A percentile compares a stretch with the other conserved stretches of the same genome.
Evolutionary conservation across 2,329 filamentous ascomycete genomes (phyloP).

Genomic region (Aspergillus spinulosporus): DNA sequence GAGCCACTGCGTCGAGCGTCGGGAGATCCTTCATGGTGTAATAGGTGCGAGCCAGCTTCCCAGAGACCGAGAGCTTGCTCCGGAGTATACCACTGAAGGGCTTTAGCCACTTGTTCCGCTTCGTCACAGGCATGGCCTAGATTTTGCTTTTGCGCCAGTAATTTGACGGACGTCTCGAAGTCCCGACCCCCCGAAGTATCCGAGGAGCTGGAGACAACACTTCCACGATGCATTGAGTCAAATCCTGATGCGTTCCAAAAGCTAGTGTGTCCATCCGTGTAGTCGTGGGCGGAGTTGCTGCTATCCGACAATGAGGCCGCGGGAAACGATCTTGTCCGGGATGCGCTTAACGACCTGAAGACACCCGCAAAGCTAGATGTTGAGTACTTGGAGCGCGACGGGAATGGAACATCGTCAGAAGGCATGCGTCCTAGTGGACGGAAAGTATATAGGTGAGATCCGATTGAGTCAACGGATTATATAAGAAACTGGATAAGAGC

Average conservation of each 20-base stretch:
- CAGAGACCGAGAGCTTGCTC: constrained; percentile 44
- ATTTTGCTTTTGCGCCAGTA: constrained; percentile 37
- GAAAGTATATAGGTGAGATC: constrained; percentile 19
- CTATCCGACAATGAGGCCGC: constrained; percentile 36
- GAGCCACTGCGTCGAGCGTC: constrained; percentile 41
- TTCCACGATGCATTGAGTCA: constrained; percentile 46
- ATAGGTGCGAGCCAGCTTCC: constrained; percentile 41
- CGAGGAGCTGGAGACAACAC: constrained; percentile 41
- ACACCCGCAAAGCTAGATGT: constrained; percentile 45
- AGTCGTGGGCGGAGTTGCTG: constrained; percentile 32
- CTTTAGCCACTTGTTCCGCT: constrained; percentile 37
- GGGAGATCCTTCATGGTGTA: constrained; percentile 37
- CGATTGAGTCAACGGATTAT: constrained; percentile 21
- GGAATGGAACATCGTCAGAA: constrained; percentile 44
- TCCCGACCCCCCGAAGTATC: constrained; percentile 40
- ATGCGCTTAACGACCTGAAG: constrained; percentile 44
- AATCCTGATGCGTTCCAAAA: constrained; percentile 37
- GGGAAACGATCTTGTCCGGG: constrained; percentile 41
- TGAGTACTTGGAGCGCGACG: constrained; percentile 37
- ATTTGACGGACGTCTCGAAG: constrained; percentile 40
- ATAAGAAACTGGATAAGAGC: constrained; percentile 21
- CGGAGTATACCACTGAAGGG: constrained; percentile 37
- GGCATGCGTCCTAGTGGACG: constrained; percentile 40
- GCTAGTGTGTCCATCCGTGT: constrained; percentile 36
- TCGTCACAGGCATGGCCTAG: constrained; percentile 41